phyloP scores from a whole-genome alignment of 139 green algal species.

The Ettlia oleoabundans region DNA sequence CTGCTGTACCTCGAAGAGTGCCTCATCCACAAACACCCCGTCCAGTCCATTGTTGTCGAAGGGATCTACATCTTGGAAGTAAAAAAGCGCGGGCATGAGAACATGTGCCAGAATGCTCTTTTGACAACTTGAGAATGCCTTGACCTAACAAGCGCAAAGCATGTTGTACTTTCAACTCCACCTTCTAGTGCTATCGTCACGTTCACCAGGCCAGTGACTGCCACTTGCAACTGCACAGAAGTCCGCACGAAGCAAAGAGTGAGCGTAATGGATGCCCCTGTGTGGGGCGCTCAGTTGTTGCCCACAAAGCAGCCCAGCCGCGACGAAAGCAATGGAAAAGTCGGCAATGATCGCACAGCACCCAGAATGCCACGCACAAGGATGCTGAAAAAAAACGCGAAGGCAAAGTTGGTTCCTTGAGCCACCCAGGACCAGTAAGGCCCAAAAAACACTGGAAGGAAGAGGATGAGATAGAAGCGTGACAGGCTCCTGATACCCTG shows the following conservation, averaged over 20 bases:
- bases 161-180: too few species aligned
- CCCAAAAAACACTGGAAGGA: slow-evolving; percentile 68
- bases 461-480: slow-evolving; percentile 56
- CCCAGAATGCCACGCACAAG: slow-evolving; percentile 28
- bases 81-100: too few species aligned
- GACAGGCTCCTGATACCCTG: slow-evolving; percentile 30
- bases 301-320: too few species aligned
- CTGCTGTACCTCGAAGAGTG: slow-evolving; percentile 60
- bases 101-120: too few species aligned
- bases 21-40: slow-evolving; percentile 61
- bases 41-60: slow-evolving; percentile 71
- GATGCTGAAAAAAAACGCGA: slow-evolving; percentile 56
- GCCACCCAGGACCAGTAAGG: slow-evolving; percentile 61
- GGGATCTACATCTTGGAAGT: slow-evolving; percentile 57
- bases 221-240: slow-evolving; percentile 45
- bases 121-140: too few species aligned
- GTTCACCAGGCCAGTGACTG: slow-evolving; percentile 59
- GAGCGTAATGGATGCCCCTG: too few species aligned
- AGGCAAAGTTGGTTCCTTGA: slow-evolving; percentile 45
- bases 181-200: slow-evolving; percentile 53
- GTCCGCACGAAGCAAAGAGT: not conserved
- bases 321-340: too few species aligned
- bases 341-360: too few species aligned
- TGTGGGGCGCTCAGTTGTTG: too few species aligned
- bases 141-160: too few species aligned